phyloP scores from a whole-genome alignment of 257 asterid species.

The Nicotiana benthamiana region DNA sequence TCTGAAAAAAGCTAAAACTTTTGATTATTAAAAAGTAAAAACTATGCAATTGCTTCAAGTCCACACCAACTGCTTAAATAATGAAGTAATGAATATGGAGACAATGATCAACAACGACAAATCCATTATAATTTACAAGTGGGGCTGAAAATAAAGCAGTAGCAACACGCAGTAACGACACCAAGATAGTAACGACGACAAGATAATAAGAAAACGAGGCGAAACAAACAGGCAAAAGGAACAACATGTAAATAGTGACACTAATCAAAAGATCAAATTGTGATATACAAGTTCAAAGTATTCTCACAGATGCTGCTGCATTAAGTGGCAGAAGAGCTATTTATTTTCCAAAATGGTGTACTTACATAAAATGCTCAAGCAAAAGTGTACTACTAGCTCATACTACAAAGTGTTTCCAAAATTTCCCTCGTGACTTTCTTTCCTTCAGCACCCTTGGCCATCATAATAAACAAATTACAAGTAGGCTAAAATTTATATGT shows the following conservation, averaged over 20 bases:
- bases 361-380: neutral
- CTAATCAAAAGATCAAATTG: neutral
- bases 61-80: neutral
- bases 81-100: neutral
- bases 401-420: neutral
- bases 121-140: too few species aligned
- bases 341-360: neutral
- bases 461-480: neutral
- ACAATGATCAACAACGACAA: too few species aligned
- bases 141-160: too few species aligned
- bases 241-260: neutral
- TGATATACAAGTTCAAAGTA: neutral
- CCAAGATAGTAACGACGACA: too few species aligned
- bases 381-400: neutral
- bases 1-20: neutral
- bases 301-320: neutral
- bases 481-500: conserved; percentile 6
- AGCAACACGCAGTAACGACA: too few species aligned
- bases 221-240: too few species aligned
- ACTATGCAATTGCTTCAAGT: neutral
- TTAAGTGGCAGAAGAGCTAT: neutral
- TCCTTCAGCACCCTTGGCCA: conserved; percentile 6
- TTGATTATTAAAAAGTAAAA: neutral
- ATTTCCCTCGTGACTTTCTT: neutral
- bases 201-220: too few species aligned